These are phyloP conservation scores for Erodium maritimum DNA, from an alignment of 345 rosid species.

Conservation along the genomic window DNA sequence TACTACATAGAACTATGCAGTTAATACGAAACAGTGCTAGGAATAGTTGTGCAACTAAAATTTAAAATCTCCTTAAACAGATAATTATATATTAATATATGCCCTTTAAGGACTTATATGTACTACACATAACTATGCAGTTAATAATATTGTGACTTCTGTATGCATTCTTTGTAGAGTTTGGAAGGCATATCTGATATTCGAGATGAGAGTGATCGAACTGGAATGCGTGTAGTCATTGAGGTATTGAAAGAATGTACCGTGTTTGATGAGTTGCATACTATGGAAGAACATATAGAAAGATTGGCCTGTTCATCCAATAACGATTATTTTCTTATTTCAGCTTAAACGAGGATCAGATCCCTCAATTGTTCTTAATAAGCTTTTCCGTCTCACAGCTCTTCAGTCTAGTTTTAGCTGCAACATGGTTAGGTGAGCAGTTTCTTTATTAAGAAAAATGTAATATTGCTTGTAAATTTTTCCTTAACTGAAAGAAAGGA, in stretches of 20 bases:
- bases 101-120: too few species aligned
- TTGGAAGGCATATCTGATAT: constrained; percentile 91
- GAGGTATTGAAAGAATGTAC: constrained; percentile 39
- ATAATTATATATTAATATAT: too few species aligned
- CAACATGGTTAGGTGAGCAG: constrained; percentile 90
- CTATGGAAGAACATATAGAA: background rate
- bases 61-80: too few species aligned
- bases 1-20: too few species aligned
- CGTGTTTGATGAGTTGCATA: background rate
- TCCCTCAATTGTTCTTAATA: constrained; percentile 65
- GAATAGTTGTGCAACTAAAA: too few species aligned
- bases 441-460: constrained; percentile 1
- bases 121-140: too few species aligned
- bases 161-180: constrained; percentile 28
- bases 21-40: too few species aligned
- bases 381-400: constrained; percentile 77
- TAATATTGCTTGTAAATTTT: background rate
- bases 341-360: constrained; percentile 91
- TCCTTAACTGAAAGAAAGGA: too few species aligned
- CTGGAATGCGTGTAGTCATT: constrained; percentile 88
- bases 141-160: constrained; percentile 6
- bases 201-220: constrained; percentile 93
- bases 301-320: background rate
- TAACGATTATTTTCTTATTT: constrained; percentile 4
- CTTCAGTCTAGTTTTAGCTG: constrained; percentile 94